These are phyloP conservation scores for Plantago elongata DNA, from an alignment of 257 asterid genomes.

Conservation along the genomic window DNA sequence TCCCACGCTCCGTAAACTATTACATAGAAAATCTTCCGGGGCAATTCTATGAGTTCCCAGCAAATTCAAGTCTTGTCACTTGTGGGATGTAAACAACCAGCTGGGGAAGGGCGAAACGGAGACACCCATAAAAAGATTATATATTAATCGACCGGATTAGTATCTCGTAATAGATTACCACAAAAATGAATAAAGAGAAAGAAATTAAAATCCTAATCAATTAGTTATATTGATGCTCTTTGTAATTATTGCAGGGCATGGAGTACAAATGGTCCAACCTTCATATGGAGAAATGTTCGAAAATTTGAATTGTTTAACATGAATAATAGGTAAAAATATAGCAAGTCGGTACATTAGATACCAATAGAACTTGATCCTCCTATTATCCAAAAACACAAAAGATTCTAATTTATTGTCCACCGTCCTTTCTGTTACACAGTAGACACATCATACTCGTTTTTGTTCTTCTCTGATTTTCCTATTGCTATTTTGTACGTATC, in stretches of 20 bases:
- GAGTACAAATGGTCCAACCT: background rate
- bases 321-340: background rate
- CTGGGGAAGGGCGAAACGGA: no score
- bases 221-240: background rate
- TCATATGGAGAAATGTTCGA: background rate
- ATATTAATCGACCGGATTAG: no score
- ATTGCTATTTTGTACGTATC: background rate
- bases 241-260: background rate
- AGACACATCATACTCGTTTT: background rate
- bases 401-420: background rate
- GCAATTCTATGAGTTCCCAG: no score
- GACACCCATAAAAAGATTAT: no score
- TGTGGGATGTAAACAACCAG: no score
- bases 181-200: no score
- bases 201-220: no score
- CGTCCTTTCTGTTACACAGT: background rate
- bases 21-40: no score
- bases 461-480: background rate
- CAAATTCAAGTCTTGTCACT: no score
- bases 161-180: no score
- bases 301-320: background rate
- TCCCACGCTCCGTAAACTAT: no score
- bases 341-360: conserved; percentile 7
- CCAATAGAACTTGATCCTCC: conserved; percentile 10
- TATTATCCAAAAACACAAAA: conserved; percentile 2